Evolutionary conservation across 2,329 filamentous ascomycete species (phyloP).

Genomic region (Epicoccum nigrum): DNA sequence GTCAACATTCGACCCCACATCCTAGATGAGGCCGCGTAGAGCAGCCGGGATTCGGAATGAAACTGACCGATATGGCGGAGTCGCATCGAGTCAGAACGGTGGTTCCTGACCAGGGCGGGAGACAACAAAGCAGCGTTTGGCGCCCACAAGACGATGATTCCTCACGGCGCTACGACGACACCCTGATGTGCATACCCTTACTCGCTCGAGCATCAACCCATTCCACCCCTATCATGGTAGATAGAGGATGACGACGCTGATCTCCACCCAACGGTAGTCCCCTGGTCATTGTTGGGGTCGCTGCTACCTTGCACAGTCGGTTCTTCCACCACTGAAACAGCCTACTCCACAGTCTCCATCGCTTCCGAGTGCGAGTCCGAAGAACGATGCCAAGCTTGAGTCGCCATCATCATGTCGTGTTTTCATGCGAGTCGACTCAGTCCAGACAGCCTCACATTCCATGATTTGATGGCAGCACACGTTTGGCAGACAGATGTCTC

Average conservation of each 20-base stretch:
- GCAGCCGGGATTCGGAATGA: conserved; percentile 5
- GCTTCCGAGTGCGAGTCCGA: not conserved
- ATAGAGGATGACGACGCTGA: conserved; percentile 8
- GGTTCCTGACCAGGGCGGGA: not conserved
- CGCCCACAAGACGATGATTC: not conserved
- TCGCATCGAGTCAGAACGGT: conserved; percentile 2
- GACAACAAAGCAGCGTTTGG: not conserved
- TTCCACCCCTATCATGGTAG: too few relatives aligned
- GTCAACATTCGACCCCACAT: conserved; percentile 7
- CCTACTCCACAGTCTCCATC: not conserved
- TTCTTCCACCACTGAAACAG: conserved; percentile 17
- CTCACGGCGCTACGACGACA: not conserved
- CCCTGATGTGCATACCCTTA: conserved; percentile 4
- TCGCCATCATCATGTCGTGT: conserved; percentile 1
- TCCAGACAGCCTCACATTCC: not conserved
- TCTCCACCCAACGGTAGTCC: conserved; percentile 7
- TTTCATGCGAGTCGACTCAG: not conserved
- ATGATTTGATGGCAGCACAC: not conserved
- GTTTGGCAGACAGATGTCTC: conserved; percentile 6
- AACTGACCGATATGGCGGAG: not conserved
- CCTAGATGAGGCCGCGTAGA: conserved; percentile 17
- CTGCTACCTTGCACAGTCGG: conserved; percentile 10
- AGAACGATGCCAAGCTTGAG: not conserved
- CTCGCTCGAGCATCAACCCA: conserved; percentile 3
- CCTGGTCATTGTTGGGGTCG: conserved; percentile 2